These are phyloP conservation scores for Hypholoma fasciculare DNA, from an alignment of 768 basidiomycete genomes.

Conservation along the genomic window DNA sequence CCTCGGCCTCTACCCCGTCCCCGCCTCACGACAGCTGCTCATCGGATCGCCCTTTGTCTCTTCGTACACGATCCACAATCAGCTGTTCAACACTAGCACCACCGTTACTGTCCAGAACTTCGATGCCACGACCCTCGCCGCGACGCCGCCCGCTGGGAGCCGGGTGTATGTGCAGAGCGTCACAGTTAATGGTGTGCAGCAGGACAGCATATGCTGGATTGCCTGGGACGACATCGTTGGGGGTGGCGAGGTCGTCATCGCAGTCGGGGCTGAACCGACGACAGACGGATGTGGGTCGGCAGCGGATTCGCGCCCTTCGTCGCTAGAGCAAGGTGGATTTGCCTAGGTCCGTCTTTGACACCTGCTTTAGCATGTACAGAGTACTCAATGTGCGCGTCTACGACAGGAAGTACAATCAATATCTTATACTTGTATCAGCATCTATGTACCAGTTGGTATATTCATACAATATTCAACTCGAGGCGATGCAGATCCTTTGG, in stretches of 20 bases:
- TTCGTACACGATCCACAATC: constrained; percentile 41
- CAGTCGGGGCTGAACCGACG: constrained; percentile 38
- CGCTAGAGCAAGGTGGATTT: constrained; percentile 41
- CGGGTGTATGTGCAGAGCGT: constrained; percentile 44
- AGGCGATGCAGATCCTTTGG: no score
- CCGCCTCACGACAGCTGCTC: constrained; percentile 45
- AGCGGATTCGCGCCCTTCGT: constrained; percentile 35
- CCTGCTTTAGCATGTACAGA: no score
- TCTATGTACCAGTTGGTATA: no score
- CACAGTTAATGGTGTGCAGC: constrained; percentile 38
- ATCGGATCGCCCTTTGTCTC: constrained; percentile 50
- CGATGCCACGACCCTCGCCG: constrained; percentile 33
- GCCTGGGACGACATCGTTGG: constrained; percentile 43
- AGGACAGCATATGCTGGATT: constrained; percentile 43
- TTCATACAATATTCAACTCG: no score
- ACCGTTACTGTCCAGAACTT: constrained; percentile 42
- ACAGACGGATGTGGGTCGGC: constrained; percentile 41
- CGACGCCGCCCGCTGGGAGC: constrained; percentile 39
- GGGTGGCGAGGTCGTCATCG: constrained; percentile 44
- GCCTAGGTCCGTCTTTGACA: background rate
- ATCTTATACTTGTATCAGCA: no score
- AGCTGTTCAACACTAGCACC: constrained; percentile 37
- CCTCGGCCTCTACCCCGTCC: constrained; percentile 51
- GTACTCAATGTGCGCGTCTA: no score
- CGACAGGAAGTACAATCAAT: no score